Base-by-base conservation (phyloP, 177 flowering plant genomes). In the Vitis hybrid region DNA sequence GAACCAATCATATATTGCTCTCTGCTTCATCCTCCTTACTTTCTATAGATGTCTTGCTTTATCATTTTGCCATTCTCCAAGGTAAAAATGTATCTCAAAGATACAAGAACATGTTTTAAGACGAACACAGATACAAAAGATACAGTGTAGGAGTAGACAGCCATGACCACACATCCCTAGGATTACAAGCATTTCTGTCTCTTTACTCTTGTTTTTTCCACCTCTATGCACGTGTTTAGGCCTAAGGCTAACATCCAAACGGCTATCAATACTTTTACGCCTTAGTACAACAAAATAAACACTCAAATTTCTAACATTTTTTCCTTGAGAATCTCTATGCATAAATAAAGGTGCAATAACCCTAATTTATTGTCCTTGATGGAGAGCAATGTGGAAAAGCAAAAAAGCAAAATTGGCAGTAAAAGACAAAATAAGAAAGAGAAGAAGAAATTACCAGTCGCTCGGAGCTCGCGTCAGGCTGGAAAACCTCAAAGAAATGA, bases 401-500 rank as follows among this genome's bases (percentile, higher is more conserved):
- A n/a, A 59, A 53, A 8, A 1, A 15, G 15, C 47, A 57, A 18
- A n/a, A 17, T 18, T 17, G 8, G 11, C 13, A n/a, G 51, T 22
- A 4, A 14, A 15, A 52, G 18, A 19, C 0, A 20, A 51, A 22
- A 50, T 76, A n/a, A 20, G 20, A 67, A 28, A 59, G 54, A 12
- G 49, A n/a, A 1, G 24, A 55, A 62, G 13, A 24, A 22, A 54
- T 66, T 81, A 87, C 90, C 88, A 87, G 81, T 49, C 79, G 59
- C 7, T 82, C 68, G 7, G 84, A 75, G 71, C 77, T 77, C 8
- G 68, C 67, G 58, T 68, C 57, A 53, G 83, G 82, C 59, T 79
- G 78, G 70, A 82, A 87, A 59, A 77, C 66, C 63, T 79, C 77
- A 59, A 79, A 70, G 80, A 87, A 87, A 72, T 73, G 78, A 76